Evolutionary conservation across 768 basidiomycete genomes (phyloP).

Genomic region (Russula brevipes): DNA sequence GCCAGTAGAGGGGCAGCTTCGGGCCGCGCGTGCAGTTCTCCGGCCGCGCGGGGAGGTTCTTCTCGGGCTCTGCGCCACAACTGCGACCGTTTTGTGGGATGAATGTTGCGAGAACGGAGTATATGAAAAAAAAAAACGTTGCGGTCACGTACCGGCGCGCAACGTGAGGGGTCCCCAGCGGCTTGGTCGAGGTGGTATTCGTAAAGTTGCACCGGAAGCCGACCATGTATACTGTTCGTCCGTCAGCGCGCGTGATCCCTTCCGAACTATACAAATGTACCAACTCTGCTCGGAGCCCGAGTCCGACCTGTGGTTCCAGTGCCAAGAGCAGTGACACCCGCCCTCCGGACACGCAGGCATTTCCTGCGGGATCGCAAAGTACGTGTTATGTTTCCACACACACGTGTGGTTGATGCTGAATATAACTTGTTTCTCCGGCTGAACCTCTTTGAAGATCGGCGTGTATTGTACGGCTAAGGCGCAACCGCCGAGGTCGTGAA

Average conservation of each 20-base stretch:
- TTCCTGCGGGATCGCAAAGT: constrained; percentile 39
- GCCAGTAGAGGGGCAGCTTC: constrained; percentile 40
- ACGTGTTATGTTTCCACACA: constrained; percentile 39
- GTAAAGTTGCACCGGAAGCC: constrained; percentile 40
- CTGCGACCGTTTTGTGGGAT: constrained; percentile 3
- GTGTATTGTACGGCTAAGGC: constrained; percentile 43
- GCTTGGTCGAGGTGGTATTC: constrained; percentile 29
- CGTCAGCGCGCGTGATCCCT: not conserved
- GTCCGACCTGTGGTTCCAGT: constrained; percentile 38
- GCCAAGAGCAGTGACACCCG: constrained; percentile 43
- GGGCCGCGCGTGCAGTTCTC: constrained; percentile 39
- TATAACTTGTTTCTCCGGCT: constrained; percentile 40
- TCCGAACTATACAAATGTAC: constrained; percentile 3
- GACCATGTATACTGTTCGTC: constrained; percentile 35
- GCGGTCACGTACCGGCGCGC: constrained; percentile 30
- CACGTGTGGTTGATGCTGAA: constrained; percentile 43
- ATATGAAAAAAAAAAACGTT: not conserved
- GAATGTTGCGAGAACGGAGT: no score
- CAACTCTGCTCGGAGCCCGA: constrained; percentile 37
- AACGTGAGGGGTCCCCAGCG: constrained; percentile 33
- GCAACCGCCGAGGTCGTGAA: constrained; percentile 35
- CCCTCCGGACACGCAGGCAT: constrained; percentile 42
- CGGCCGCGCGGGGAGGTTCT: constrained; percentile 19
- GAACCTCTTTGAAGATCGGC: constrained; percentile 33
- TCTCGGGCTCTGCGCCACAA: constrained; percentile 34